Base-by-base conservation (phyloP, 805 yeast species). In the Candida ortonii region DNA sequence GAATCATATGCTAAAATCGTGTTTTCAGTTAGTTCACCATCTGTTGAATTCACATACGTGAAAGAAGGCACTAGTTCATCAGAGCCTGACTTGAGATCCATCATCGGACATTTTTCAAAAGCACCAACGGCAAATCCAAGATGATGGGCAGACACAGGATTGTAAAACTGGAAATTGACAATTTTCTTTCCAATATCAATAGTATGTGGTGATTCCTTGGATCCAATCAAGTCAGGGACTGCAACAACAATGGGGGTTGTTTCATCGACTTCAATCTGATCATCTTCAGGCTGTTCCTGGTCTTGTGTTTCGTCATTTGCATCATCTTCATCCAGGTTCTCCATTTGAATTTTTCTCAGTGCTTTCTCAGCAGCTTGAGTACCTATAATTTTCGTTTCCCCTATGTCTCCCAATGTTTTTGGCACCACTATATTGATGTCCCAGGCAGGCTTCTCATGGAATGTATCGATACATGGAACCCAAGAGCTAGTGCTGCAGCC, bases 51-150 rank as follows among this genome's bases (percentile, higher is more conserved):
- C 2, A 54, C 43, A 6, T 61, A 64, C 5, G 55, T 59, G 5
- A 52, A 51, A 3, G 44, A 38, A 5, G 52, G 44, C 8, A 39
- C 38, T 8, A 55, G 23, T 5, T 53, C 57, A 16, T 53, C 58
- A 1, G 53, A 28, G 2, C 53, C 59, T 4, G 55, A 46, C 17
- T 71, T 64, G 18, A 62, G 49, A 27, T 70, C 74, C 6, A 78
- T 57, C 19, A 87, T 49, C 0, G 78, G 74, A 2, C 78, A 63
- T 34, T 74, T 73, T 25, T 80, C 79, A 56, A 90, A 93, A 2
- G 95, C 81, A 0, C 97, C 98, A 4, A 88, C 75, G 0, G 95
- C 89, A 80, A 95, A 93, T 0, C 97, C 97, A 14, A 93, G 69
- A 58, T 90, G 97, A 47, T 89, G 97, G 1, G 98, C 86, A 22